Conservation (phyloP, 495 filamentous ascomycete species). For the Penicillium desertorum region DNA sequence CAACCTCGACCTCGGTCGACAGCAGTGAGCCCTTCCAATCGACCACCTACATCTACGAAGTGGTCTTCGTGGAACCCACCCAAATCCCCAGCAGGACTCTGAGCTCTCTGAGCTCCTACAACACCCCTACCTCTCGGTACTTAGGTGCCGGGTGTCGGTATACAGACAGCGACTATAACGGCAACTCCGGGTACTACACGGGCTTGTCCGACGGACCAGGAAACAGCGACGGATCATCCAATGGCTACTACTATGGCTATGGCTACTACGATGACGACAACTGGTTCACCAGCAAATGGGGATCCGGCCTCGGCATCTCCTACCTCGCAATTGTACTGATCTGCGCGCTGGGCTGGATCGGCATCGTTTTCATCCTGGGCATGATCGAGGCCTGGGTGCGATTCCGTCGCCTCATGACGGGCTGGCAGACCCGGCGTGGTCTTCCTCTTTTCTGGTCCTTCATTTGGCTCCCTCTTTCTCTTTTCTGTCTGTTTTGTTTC, state of each 20-base stretch:
- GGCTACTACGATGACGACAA: slow-evolving; percentile 11
- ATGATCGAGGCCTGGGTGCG: slow-evolving; percentile 51
- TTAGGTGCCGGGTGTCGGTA: slow-evolving; percentile 12
- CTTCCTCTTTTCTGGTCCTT: slow-evolving; percentile 50
- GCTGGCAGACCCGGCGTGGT: slow-evolving; percentile 47
- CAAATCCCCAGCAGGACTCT: slow-evolving; percentile 30
- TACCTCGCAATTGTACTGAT: slow-evolving; percentile 38
- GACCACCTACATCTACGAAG: slow-evolving; percentile 31
- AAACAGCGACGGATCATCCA: too few relatives aligned
- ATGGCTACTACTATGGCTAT: slow-evolving; percentile 21
- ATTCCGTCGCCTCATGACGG: slow-evolving; percentile 53
- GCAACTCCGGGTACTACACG: background rate
- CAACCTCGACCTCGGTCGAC: slow-evolving; percentile 35
- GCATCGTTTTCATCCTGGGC: slow-evolving; percentile 46
- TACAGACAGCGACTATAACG: slow-evolving; percentile 12
- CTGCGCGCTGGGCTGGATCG: slow-evolving; percentile 39
- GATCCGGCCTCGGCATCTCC: slow-evolving; percentile 29
- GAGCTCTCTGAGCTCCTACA: slow-evolving; percentile 22
- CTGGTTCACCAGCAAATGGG: slow-evolving; percentile 30
- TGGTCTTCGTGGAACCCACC: slow-evolving; percentile 35
- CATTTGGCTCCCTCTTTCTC: slow-evolving; percentile 33
- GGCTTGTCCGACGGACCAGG: too few relatives aligned
- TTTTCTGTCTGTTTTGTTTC: slow-evolving; percentile 43
- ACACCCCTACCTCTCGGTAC: slow-evolving; percentile 26
- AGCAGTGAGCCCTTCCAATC: slow-evolving; percentile 24